phyloP scores from a whole-genome alignment of 176 grass and related monocot genomes.

The barley (Hordeum vulgare) region MorexV3_pseudomolecules_assembly NC_058522.1:523596053-523596552 shows the following conservation, averaged over 20 bases:
- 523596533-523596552: conserved; percentile 12
- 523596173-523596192: conserved; percentile 54
- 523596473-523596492: conserved; percentile 54
- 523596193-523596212: conserved; percentile 42
- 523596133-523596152: conserved; percentile 28
- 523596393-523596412: conserved; percentile 12
- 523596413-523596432: conserved; percentile 44
- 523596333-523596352: background rate
- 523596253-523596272: background rate
- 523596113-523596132: conserved; percentile 10
- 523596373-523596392: conserved; percentile 37
- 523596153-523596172: conserved; percentile 45
- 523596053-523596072: conserved; percentile 36
- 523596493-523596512: conserved; percentile 10
- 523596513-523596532: background rate
- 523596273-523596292: background rate
- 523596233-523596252: conserved; percentile 27
- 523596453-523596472: conserved; percentile 17
- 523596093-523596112: conserved; percentile 27
- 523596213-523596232: conserved; percentile 41
- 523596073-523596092: conserved; percentile 25
- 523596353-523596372: background rate
- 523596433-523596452: conserved; percentile 46
- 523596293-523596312: background rate
- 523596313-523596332: background rate